phyloP scores from a whole-genome alignment of 176 grass and related monocot species.

The Cymbopogon citratus region DNA sequence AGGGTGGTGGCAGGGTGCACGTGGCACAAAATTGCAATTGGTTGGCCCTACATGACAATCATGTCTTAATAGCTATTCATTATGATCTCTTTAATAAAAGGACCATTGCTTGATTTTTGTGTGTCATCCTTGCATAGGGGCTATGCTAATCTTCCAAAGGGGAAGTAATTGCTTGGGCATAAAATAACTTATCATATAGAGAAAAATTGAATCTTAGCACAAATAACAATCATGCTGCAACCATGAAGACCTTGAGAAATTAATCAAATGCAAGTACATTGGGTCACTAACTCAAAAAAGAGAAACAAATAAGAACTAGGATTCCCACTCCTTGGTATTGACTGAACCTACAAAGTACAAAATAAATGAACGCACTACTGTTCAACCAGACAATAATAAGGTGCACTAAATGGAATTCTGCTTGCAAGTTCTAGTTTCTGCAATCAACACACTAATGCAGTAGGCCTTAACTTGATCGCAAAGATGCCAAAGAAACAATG shows the following conservation, averaged over 20 bases:
- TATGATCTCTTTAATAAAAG: not conserved
- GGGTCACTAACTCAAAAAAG: not conserved
- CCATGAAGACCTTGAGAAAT: not conserved
- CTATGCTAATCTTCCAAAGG: not conserved
- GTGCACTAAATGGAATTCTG: not conserved
- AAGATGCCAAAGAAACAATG: not conserved
- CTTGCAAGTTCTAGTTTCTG: conserved; percentile 4
- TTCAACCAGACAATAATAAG: conserved; percentile 1
- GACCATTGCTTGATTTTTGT: not conserved
- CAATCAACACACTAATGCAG: not conserved
- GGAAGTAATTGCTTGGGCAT: not conserved
- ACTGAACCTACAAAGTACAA: too few species aligned
- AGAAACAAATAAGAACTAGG: not conserved
- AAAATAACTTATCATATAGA: not conserved
- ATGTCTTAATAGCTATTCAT: not conserved
- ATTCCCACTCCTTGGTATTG: not conserved
- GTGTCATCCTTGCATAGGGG: not conserved
- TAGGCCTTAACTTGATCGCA: not conserved
- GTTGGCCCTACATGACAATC: conserved; percentile 26
- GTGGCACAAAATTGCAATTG: not conserved
- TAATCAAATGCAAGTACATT: not conserved
- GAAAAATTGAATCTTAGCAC: not conserved
- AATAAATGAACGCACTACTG: too few species aligned
- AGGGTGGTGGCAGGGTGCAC: not conserved
- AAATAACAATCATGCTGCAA: conserved; percentile 6